Base-by-base conservation (phyloP, 129 eudicot genomes). In the Chrysanthemum makinoi region DNA sequence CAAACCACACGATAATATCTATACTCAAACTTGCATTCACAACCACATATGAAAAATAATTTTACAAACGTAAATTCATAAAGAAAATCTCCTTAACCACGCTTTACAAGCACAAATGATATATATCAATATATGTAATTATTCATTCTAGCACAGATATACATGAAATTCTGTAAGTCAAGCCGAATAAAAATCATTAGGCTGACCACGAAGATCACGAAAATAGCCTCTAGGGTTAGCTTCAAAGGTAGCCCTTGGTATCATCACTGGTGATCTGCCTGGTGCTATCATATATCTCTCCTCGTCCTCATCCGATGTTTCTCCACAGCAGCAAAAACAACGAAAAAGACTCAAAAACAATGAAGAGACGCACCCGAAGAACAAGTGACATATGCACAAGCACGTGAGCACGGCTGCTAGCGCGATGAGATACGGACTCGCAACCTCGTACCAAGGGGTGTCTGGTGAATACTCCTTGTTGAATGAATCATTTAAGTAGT, bases 391-490 rank as follows among this genome's bases (percentile, higher is more conserved):
- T 69, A 70, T 60, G 1, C 79, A 80, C 1, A 77, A 7, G 1
- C 62, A 66, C 13, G 77, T 7, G 65, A 69, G 9, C 18, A 86
- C 51, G 24, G 62, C 74, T 56, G 64, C 17, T 3, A 64, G 72
- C 10, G 47, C 82, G 35, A 77, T 65, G 28, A 80, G 68, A 72
- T 72, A 86, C 3, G 82, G 84, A 39, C 14, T 24, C 11, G 44
- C 75, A 81, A 10, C 72, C 66, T 1, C 62, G 62, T 62, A 75
- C 1, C 85, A 85, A 83, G 57, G 72, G 75, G 54, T 62, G 55
- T 71, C 90, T 9, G 90, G 81, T 18, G 90, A 77, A 12, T 82
- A 82, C 11, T 82, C 79, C 18, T 72, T 33, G 71, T 86, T 84
- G 10, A 72, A 57, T 19, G 49, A 14, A 3, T 65, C 17, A 46